Evolutionary conservation across 75 land plant species (phyloP), one percentile per base, ranked within the genome.

Genomic region (Picea sitchensis): DNA sequence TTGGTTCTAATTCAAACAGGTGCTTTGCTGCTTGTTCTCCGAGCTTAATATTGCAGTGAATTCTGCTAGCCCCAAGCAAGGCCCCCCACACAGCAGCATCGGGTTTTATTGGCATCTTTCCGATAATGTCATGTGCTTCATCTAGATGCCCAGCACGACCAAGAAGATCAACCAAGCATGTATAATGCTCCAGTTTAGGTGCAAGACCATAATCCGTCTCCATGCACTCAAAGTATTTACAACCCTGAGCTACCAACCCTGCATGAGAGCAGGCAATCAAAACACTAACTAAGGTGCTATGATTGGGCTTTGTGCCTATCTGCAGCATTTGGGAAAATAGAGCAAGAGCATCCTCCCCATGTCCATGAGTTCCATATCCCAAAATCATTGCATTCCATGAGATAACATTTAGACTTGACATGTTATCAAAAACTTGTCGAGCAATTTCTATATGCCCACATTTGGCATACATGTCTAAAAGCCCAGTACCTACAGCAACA

Each of bases 391-490:
- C 69, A 14, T 89, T 89, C 71, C 84, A 85, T 14, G 86, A 72
- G 14, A 87, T 91, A 76, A 80, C 86, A 83, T 92, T 85, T 13
- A 72, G 86, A 23, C 82, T 67, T 4, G 64, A 1, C 79, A 89
- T 65, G 9, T 32, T 75, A 58, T 79, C 81, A 74, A 87, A 87
- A 47, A 79, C 61, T 30, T n/a, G 34, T 26, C 83, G 41, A 2
- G 89, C 87, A 65, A 80, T 83, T 20, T 3, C 65, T 0, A 84
- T 44, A 54, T 63, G 18, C 69, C 81, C 81, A 61, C 86, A 83
- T 75, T 86, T 92, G 11, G 84, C 75, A 79, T 92, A 92, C 86
- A 89, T 76, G 7, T 76, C 58, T 78, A 89, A 75, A 78, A 92
- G 62, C 23, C 83, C 87, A 80, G 85, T 92, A 61, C 72, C 81